Conservation (phyloP, 1,284 basidiomycete genomes). For the Xerocomus minutiporus region DNA sequence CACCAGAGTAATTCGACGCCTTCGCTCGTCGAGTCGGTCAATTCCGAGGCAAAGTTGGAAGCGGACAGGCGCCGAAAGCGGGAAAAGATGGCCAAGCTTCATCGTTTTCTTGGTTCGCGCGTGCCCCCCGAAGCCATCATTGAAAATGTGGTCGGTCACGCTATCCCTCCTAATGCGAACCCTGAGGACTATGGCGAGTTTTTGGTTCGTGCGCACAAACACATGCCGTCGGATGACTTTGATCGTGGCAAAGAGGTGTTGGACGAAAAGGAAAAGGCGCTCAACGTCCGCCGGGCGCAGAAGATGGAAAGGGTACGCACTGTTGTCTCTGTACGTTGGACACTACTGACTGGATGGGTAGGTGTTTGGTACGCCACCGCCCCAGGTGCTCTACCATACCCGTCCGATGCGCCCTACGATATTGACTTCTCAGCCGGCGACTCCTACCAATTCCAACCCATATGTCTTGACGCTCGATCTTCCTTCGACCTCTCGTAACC, state of each 20-base stretch:
- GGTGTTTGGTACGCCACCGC: constrained; percentile 77
- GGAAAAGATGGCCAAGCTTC: constrained; percentile 70
- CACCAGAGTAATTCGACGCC: constrained; percentile 35
- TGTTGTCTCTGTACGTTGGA: constrained; percentile 1
- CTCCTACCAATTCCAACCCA: constrained; percentile 19
- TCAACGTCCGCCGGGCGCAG: constrained; percentile 69
- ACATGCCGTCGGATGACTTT: constrained; percentile 45
- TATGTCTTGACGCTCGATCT: constrained; percentile 20
- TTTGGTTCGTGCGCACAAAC: constrained; percentile 15
- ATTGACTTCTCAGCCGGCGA: constrained; percentile 17
- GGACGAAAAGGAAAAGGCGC: constrained; percentile 64
- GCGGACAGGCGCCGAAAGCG: constrained; percentile 62
- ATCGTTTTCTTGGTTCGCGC: constrained; percentile 74
- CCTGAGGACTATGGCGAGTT: constrained; percentile 19
- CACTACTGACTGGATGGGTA: constrained; percentile 28
- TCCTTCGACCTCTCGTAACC: constrained; percentile 36
- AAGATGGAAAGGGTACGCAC: constrained; percentile 77
- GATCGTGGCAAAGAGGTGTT: constrained; percentile 67
- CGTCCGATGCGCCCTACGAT: constrained; percentile 35
- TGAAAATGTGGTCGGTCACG: constrained; percentile 40
- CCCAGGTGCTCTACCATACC: constrained; percentile 67
- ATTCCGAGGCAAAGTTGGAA: constrained; percentile 51
- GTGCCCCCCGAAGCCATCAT: constrained; percentile 67
- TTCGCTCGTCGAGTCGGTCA: constrained; percentile 47
- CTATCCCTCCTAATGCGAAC: constrained; percentile 40